Conservation (phyloP, 768 basidiomycete species). For the Trametes cinnabarina region DNA sequence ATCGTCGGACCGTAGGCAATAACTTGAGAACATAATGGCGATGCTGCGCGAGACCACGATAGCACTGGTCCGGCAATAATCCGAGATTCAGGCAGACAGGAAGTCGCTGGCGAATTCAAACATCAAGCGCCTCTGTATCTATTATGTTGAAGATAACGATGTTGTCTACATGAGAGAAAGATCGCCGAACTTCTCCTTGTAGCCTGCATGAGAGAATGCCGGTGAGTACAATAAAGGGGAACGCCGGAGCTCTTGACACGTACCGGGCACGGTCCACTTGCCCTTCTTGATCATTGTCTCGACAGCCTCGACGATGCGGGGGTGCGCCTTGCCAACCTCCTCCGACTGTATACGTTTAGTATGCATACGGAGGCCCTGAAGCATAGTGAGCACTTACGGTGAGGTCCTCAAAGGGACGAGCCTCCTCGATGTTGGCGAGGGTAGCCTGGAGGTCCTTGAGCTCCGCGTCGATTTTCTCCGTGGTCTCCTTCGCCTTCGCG, state of each 20-base stretch:
- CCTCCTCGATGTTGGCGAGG: constrained; percentile 94
- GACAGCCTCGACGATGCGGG: constrained; percentile 85
- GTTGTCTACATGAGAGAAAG: constrained; percentile 78
- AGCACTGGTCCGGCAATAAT: background rate
- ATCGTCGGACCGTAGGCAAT: background rate
- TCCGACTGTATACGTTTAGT: constrained; percentile 51
- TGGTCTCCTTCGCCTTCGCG: constrained; percentile 84
- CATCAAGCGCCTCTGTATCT: constrained; percentile 19
- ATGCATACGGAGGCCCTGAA: background rate
- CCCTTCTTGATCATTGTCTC: constrained; percentile 97
- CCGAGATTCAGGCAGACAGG: background rate
- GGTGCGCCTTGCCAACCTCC: constrained; percentile 90
- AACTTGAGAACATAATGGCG: background rate
- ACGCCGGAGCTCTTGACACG: constrained; percentile 18
- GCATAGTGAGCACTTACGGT: constrained; percentile 61
- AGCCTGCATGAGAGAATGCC: constrained; percentile 44
- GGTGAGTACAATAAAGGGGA: background rate
- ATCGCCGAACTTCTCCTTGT: constrained; percentile 97
- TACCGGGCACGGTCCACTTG: constrained; percentile 97
- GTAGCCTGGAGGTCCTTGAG: constrained; percentile 89
- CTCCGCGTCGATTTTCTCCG: constrained; percentile 86
- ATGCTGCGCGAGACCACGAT: background rate
- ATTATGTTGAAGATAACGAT: constrained; percentile 7
- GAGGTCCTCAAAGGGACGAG: constrained; percentile 95
- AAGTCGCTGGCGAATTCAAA: constrained; percentile 1